phyloP scores from a whole-genome alignment of 2,329 filamentous ascomycete species.

The Dryadomyces quercus-mongolicae region DNA sequence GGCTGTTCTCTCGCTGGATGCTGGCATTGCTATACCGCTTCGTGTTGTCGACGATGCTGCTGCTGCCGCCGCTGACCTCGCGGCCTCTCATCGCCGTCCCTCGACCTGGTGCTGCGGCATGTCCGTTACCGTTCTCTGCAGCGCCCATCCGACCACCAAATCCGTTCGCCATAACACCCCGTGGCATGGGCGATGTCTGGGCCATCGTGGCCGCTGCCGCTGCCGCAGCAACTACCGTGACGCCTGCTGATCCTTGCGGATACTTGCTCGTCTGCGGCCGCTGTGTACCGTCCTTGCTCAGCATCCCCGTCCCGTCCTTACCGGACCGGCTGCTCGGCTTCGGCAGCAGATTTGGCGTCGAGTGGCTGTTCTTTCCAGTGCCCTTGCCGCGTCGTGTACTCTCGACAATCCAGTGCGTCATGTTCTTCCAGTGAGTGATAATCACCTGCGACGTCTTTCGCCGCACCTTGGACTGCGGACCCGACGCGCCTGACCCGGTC shows the following conservation, averaged over 20 bases:
- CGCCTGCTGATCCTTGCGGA: conserved; percentile 15
- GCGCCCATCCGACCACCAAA: conserved; percentile 20
- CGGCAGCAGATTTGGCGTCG: conserved; percentile 45
- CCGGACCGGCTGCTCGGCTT: conserved; percentile 31
- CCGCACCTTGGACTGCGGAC: conserved; percentile 27
- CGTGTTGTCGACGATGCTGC: background rate
- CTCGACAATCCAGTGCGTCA: conserved; percentile 52
- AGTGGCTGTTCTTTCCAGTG: conserved; percentile 40
- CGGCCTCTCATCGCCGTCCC: background rate
- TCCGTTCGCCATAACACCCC: conserved; percentile 39
- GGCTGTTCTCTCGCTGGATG: conserved; percentile 11
- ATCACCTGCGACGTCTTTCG: conserved; percentile 48
- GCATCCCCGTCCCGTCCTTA: conserved; percentile 26
- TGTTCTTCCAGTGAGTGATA: conserved; percentile 49
- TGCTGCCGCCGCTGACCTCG: background rate
- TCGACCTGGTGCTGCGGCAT: background rate
- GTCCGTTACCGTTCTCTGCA: background rate
- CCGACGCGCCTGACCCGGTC: background rate
- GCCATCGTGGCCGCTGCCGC: conserved; percentile 11
- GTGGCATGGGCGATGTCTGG: conserved; percentile 32
- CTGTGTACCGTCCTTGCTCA: conserved; percentile 37
- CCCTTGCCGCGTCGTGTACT: conserved; percentile 39
- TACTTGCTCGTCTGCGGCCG: conserved; percentile 50
- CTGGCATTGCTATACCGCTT: background rate
- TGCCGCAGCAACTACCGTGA: conserved; percentile 4